Evolutionary conservation across 2,329 filamentous ascomycete species (phyloP).

Genomic region (Hypomyces rosellus): DNA sequence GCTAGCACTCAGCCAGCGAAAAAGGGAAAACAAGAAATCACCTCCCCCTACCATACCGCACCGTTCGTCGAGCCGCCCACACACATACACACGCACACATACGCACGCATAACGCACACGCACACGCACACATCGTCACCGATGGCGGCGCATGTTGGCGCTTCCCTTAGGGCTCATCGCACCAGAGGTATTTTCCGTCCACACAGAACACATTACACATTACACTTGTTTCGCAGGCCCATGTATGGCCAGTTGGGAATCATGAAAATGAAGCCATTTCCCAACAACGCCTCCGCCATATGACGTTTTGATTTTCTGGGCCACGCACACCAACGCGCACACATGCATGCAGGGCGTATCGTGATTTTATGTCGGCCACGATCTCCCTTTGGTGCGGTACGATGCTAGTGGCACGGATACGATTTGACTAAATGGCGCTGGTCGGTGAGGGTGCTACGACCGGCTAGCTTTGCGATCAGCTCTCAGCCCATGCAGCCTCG

Average conservation of each 20-base stretch:
- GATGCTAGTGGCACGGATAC: slow-evolving; percentile 3
- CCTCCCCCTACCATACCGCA: too few relatives aligned
- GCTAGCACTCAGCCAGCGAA: not conserved
- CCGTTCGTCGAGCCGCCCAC: too few relatives aligned
- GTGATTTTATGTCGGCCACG: not conserved
- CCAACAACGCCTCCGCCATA: not conserved
- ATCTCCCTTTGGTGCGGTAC: not conserved
- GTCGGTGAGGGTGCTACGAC: not conserved
- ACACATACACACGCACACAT: too few relatives aligned
- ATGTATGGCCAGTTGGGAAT: not conserved
- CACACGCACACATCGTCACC: too few relatives aligned
- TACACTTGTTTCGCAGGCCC: too few relatives aligned
- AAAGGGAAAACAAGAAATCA: too few relatives aligned
- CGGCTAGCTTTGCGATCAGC: too few relatives aligned
- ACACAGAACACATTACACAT: too few relatives aligned
- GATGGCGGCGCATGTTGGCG: too few relatives aligned
- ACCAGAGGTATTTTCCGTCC: too few relatives aligned
- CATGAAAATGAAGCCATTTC: not conserved
- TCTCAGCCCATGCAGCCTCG: not conserved
- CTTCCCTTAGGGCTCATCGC: too few relatives aligned
- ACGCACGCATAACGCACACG: too few relatives aligned
- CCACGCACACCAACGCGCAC: not conserved
- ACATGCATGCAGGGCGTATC: slow-evolving; percentile 1
- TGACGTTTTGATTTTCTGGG: not conserved
- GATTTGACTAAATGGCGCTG: not conserved